These are phyloP conservation scores for Actinomortierella wolfii DNA, from an alignment of 371 early-diverging fungal genomes.

Conservation along the genomic window DNA sequence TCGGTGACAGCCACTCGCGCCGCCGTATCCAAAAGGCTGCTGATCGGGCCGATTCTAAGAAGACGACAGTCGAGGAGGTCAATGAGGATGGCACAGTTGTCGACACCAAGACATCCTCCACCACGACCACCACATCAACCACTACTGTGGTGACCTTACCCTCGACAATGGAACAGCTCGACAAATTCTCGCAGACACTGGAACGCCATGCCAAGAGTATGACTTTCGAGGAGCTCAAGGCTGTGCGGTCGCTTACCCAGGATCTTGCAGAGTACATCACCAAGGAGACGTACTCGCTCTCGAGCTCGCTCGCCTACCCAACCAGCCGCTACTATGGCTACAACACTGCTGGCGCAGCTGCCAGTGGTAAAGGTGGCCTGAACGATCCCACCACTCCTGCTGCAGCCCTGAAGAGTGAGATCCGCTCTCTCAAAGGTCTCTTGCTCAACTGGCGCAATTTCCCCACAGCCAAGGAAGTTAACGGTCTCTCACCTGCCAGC, in stretches of 20 bases:
- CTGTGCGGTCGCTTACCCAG: constrained; percentile 32
- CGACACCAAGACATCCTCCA: constrained; percentile 2
- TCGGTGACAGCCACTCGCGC: constrained; percentile 21
- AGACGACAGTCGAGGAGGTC: constrained; percentile 29
- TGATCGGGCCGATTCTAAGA: constrained; percentile 10
- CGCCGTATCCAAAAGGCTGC: constrained; percentile 17
- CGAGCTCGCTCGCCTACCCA: constrained; percentile 40
- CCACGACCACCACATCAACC: neutral
- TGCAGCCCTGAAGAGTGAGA: constrained; percentile 40
- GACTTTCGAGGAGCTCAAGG: constrained; percentile 41
- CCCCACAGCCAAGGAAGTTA: constrained; percentile 23
- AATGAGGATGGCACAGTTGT: constrained; percentile 7
- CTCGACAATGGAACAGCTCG: constrained; percentile 37
- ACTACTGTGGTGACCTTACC: constrained; percentile 2
- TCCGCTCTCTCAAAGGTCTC: constrained; percentile 47
- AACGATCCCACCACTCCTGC: constrained; percentile 31
- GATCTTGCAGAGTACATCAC: constrained; percentile 46
- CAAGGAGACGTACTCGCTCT: constrained; percentile 42
- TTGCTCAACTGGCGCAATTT: constrained; percentile 47
- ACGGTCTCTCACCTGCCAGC: neutral
- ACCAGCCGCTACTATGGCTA: constrained; percentile 42
- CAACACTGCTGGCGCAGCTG: constrained; percentile 24
- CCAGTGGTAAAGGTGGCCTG: constrained; percentile 27
- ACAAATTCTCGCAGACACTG: constrained; percentile 28
- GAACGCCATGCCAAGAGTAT: constrained; percentile 23